Conservation (phyloP, 2,329 filamentous ascomycete genomes). For the Botryosphaeria dothidea region DNA sequence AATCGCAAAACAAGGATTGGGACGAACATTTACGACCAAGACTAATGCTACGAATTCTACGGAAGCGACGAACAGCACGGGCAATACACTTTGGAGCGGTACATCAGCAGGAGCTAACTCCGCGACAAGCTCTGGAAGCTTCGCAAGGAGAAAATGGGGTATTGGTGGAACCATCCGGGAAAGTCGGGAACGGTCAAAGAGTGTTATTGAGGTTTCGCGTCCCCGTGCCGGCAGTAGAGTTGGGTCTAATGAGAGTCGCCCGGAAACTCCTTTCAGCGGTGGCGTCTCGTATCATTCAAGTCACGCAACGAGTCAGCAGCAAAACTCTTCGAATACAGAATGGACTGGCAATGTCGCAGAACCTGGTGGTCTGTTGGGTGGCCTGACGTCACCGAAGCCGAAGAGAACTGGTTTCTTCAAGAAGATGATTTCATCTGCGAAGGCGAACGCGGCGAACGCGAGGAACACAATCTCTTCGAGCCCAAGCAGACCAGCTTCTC, state of each 20-base stretch:
- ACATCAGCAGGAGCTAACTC: slow-evolving; percentile 88
- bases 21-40: slow-evolving; percentile 83
- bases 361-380: slow-evolving; percentile 70
- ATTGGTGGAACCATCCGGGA: slow-evolving; percentile 28
- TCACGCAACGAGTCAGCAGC: slow-evolving; percentile 59
- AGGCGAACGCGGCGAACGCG: slow-evolving; percentile 87
- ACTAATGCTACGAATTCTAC: slow-evolving; percentile 81
- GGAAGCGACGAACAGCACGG: slow-evolving; percentile 63
- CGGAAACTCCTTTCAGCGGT: slow-evolving; percentile 65
- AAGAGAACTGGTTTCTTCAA: slow-evolving; percentile 87
- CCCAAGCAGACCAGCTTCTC: slow-evolving; percentile 44
- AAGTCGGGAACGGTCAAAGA: slow-evolving; percentile 55
- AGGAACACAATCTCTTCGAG: slow-evolving; percentile 74
- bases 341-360: slow-evolving; percentile 63
- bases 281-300: slow-evolving; percentile 84
- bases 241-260: slow-evolving; percentile 43
- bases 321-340: slow-evolving; percentile 58
- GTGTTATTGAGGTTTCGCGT: slow-evolving; percentile 59
- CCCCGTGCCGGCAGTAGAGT: slow-evolving; percentile 29
- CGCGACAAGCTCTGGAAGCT: slow-evolving; percentile 91
- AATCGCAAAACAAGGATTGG: slow-evolving; percentile 67
- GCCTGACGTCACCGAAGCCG: slow-evolving; percentile 74
- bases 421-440: slow-evolving; percentile 90
- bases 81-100: slow-evolving; percentile 89
- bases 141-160: slow-evolving; percentile 71